Base-by-base conservation (phyloP, 306 rosid genomes). In the Cicer pinnatifidum region DNA sequence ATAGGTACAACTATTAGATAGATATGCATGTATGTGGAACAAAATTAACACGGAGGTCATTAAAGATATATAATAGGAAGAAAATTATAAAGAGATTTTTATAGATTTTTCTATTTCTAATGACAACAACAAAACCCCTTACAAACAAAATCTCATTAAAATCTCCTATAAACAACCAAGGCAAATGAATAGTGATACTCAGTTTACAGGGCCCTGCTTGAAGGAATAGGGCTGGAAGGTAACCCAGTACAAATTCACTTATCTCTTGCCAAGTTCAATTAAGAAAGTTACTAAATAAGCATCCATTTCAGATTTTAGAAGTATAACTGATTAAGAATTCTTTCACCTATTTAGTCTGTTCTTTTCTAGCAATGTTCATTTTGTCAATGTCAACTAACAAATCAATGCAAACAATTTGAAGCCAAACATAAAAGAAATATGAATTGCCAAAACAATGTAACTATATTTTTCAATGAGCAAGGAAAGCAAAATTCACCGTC, bases 401-500 rank as follows among this genome's bases (percentile, higher is more conserved):
- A 50, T 15, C 12, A 17, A 28, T 39, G 44, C 41, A 64, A 17
- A 3, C 39, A 72, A 46, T 54, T 33, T 54, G 39, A 72, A 66
- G 12, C 20, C 20, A 35, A 46, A 39, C 16, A 51, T 10, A 61
- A 45, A 60, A 44, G 35, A 51, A 20, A 38, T 41, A 7, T 61
- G 76, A 69, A 50, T 19, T 35, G 63, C 45, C 28, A n/a, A 64
- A 46, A 78, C 19, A 53, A 8, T 59, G 65, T 19, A 5, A 41
- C 10, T 70, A 11, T 69, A 33, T 16, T 51, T 13, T 73, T 20
- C 35, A 12, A 28, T 28, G 35, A 28, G 17, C 48, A 19, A 13
- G 67, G 35, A 75, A 76, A 65, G 58, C 69, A 17, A 56, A 11
- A 11, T 78, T 47, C 71, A 38, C 1, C 69, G 35, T 63, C 13